phyloP scores from a whole-genome alignment of 495 filamentous ascomycete species.

The Oleoguttula mirabilis region DNA sequence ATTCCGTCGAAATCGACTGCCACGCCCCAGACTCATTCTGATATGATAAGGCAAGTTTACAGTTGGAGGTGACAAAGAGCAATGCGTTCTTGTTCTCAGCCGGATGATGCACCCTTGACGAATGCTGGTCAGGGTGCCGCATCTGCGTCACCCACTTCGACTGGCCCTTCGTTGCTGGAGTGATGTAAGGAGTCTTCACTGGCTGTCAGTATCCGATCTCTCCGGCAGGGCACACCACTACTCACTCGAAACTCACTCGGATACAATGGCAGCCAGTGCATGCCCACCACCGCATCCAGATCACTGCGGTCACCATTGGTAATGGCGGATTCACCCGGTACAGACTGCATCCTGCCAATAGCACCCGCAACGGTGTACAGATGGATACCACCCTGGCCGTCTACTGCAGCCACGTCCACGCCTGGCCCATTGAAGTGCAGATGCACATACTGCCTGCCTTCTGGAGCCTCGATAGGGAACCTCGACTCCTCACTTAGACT shows the following conservation, averaged over 20 bases:
- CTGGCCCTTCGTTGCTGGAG: slow-evolving; percentile 29
- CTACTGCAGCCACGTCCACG: slow-evolving; percentile 64
- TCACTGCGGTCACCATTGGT: slow-evolving; percentile 41
- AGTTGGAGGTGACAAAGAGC: slow-evolving; percentile 2
- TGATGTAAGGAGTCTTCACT: slow-evolving; percentile 12
- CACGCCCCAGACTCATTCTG: slow-evolving; percentile 28
- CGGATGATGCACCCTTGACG: slow-evolving; percentile 9
- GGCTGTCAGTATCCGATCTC: no score
- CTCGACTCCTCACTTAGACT: slow-evolving; percentile 52
- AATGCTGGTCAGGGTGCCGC: background rate
- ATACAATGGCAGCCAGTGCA: slow-evolving; percentile 56
- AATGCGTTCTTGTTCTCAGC: slow-evolving; percentile 4
- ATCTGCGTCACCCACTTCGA: slow-evolving; percentile 6
- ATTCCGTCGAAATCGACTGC: slow-evolving; percentile 51
- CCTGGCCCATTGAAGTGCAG: slow-evolving; percentile 66
- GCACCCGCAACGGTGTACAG: slow-evolving; percentile 51
- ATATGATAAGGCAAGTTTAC: slow-evolving; percentile 10
- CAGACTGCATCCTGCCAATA: slow-evolving; percentile 51
- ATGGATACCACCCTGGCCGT: slow-evolving; percentile 59
- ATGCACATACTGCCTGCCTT: slow-evolving; percentile 52
- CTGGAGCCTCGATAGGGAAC: slow-evolving; percentile 34
- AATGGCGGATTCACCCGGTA: slow-evolving; percentile 39
- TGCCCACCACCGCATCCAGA: slow-evolving; percentile 61
- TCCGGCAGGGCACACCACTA: no score
- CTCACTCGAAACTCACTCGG: slow-evolving; percentile 22